Percentiles rank a stretch among this genome's conserved stretches.
These are phyloP conservation scores for Boletus subcaerulescens DNA, from an alignment of 768 basidiomycete genomes.

Conservation along the genomic window DNA sequence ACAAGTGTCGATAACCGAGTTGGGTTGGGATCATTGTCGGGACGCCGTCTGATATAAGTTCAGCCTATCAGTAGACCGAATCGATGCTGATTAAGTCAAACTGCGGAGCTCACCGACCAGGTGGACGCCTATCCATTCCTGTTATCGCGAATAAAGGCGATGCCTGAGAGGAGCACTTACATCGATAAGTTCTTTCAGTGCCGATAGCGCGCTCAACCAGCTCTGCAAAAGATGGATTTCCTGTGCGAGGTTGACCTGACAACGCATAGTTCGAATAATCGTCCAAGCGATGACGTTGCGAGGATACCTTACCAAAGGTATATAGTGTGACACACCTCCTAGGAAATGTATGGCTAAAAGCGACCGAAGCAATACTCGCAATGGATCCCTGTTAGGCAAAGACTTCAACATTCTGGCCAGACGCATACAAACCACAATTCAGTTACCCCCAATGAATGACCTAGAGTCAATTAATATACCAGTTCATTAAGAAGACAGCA, in stretches of 20 bases:
- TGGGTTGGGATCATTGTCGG: conserved; percentile 46
- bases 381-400: conserved; percentile 33
- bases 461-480: conserved; percentile 13
- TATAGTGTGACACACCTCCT: conserved; percentile 32
- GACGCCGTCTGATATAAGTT: conserved; percentile 42
- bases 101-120: conserved; percentile 34
- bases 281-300: not conserved
- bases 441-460: conserved; percentile 41
- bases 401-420: conserved; percentile 1
- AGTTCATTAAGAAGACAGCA: not conserved
- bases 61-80: not conserved
- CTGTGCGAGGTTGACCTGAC: conserved; percentile 50
- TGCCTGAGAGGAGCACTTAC: conserved; percentile 19
- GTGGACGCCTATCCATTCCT: conserved; percentile 37
- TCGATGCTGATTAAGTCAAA: not conserved
- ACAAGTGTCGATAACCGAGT: conserved; percentile 50
- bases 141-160: not conserved
- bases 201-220: conserved; percentile 40
- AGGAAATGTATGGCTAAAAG: conserved; percentile 31
- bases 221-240: conserved; percentile 39
- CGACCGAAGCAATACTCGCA: conserved; percentile 37
- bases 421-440: not conserved
- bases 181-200: conserved; percentile 39
- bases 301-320: conserved; percentile 41
- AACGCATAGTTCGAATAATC: not conserved